Percentiles rank a stretch among this genome's conserved stretches.
These are phyloP conservation scores for Puccinia coronata DNA, from an alignment of 1,284 basidiomycete species.

Conservation along the genomic window DNA sequence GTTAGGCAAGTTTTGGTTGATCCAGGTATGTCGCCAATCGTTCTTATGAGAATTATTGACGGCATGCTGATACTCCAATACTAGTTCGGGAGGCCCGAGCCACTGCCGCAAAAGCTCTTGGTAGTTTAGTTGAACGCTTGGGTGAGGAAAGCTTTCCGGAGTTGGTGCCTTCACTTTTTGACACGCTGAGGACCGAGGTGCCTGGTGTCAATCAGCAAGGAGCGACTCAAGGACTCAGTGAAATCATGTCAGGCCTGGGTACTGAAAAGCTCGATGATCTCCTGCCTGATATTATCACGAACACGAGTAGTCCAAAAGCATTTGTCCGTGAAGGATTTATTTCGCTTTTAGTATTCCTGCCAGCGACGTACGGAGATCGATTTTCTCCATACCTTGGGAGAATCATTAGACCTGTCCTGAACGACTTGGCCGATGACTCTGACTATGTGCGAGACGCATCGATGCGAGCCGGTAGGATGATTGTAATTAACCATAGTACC, in stretches of 20 bases:
- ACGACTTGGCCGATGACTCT: slow-evolving; percentile 87
- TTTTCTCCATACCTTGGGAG: slow-evolving; percentile 95
- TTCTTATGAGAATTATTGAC: slow-evolving; percentile 60
- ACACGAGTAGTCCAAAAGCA: slow-evolving; percentile 81
- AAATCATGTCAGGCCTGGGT: slow-evolving; percentile 91
- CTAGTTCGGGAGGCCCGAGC: slow-evolving; percentile 92
- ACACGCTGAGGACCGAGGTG: slow-evolving; percentile 87
- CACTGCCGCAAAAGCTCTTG: slow-evolving; percentile 95
- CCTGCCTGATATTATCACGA: slow-evolving; percentile 88
- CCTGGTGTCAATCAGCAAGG: slow-evolving; percentile 94
- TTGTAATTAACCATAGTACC: slow-evolving; percentile 89
- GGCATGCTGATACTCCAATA: not conserved
- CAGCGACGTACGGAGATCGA: slow-evolving; percentile 90
- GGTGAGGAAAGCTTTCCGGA: slow-evolving; percentile 96
- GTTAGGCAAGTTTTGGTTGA: slow-evolving; percentile 84
- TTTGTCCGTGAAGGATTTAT: slow-evolving; percentile 98
- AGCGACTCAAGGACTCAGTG: slow-evolving; percentile 94
- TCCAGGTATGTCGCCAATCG: slow-evolving; percentile 38
- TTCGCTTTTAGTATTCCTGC: slow-evolving; percentile 92
- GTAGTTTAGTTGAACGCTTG: slow-evolving; percentile 90
- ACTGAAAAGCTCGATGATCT: slow-evolving; percentile 95
- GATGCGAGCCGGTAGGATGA: slow-evolving; percentile 98
- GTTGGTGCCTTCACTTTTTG: slow-evolving; percentile 83
- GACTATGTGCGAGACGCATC: slow-evolving; percentile 89
- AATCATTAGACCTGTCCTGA: slow-evolving; percentile 89